Conservation (phyloP, 1,284 basidiomycete genomes). For the Melampsora occidentalis region DNA sequence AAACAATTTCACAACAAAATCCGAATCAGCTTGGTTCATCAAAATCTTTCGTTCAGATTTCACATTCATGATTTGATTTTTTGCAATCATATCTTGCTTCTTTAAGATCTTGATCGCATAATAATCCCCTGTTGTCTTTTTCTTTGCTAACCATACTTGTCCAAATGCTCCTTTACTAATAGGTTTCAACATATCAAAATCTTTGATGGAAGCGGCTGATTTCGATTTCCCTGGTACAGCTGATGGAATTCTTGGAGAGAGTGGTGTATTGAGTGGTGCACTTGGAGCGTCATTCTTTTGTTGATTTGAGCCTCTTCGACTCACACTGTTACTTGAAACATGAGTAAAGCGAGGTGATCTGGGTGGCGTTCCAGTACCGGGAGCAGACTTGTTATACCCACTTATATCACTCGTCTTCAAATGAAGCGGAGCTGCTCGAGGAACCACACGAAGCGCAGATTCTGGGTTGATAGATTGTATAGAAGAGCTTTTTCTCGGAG, state of each 20-base stretch:
- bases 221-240: constrained; percentile 72
- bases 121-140: constrained; percentile 96
- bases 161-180: constrained; percentile 99
- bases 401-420: constrained; percentile 9
- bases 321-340: neutral
- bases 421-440: constrained; percentile 21
- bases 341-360: constrained; percentile 29
- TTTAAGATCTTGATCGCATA: constrained; percentile 99
- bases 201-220: constrained; percentile 88
- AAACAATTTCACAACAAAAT: constrained; percentile 65
- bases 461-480: neutral
- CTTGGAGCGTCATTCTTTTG: constrained; percentile 43
- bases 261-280: constrained; percentile 57
- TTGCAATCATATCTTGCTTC: constrained; percentile 99
- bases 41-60: constrained; percentile 99
- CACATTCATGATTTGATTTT: constrained; percentile 99
- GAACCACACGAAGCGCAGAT: neutral
- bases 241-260: constrained; percentile 85
- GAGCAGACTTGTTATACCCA: constrained; percentile 13
- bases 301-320: constrained; percentile 24
- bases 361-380: constrained; percentile 33
- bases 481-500: neutral
- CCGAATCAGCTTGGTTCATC: constrained; percentile 98
- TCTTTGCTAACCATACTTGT: constrained; percentile 95
- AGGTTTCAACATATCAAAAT: constrained; percentile 99